Evolutionary conservation across 331 rosid genomes (phyloP).

Genomic region (Cucumis variabilis): DNA sequence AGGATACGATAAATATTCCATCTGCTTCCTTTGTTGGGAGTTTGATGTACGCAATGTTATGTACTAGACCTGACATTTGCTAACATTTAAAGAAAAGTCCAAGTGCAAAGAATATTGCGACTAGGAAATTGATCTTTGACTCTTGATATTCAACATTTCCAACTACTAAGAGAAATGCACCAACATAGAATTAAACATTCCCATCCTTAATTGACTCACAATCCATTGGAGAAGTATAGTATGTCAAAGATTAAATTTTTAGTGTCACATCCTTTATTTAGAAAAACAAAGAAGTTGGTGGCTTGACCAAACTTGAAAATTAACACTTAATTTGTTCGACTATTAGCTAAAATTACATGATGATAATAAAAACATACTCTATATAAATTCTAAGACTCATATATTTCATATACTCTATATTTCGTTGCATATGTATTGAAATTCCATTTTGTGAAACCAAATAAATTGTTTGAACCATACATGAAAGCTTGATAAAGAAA

Average conservation of each 20-base stretch:
- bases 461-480: neutral
- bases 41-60: too few relatives aligned
- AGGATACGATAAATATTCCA: too few relatives aligned
- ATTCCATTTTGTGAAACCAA: neutral
- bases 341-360: neutral
- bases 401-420: too few relatives aligned
- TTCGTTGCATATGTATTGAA: neutral
- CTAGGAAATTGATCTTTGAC: too few relatives aligned
- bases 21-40: too few relatives aligned
- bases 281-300: neutral
- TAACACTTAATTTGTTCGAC: neutral
- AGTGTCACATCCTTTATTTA: neutral
- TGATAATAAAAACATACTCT: neutral
- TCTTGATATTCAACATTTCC: too few relatives aligned
- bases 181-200: neutral
- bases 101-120: too few relatives aligned
- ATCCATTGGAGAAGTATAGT: neutral
- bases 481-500: neutral
- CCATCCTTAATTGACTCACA: neutral
- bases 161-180: neutral
- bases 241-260: neutral
- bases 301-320: neutral
- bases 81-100: too few relatives aligned
- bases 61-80: too few relatives aligned
- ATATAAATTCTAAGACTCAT: neutral